phyloP scores from a whole-genome alignment of 306 rosid genomes.

The Sindora glabra region DNA sequence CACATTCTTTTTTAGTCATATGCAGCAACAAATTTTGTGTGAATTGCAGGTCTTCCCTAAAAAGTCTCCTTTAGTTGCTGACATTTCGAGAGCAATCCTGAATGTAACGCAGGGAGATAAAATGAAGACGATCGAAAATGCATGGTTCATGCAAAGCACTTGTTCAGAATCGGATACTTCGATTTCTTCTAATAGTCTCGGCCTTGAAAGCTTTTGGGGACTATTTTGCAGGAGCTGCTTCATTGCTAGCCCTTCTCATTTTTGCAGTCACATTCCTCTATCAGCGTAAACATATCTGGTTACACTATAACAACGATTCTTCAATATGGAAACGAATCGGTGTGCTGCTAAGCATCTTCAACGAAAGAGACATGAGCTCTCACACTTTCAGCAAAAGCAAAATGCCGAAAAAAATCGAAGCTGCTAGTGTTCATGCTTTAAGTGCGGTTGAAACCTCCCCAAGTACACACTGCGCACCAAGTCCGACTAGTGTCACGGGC shows the following conservation, averaged over 20 bases:
- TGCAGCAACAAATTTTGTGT: no score
- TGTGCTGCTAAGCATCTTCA: neutral
- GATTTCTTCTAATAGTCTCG: conserved; percentile 1
- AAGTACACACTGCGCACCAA: neutral
- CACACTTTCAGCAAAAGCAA: conserved; percentile 1
- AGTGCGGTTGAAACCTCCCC: neutral
- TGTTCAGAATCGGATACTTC: neutral
- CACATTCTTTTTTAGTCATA: no score
- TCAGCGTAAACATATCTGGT: neutral
- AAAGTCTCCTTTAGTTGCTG: conserved; percentile 18
- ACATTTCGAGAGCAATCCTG: conserved; percentile 25
- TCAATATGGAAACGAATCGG: neutral
- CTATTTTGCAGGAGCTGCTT: no score
- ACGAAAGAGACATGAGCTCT: conserved; percentile 22
- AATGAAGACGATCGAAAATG: conserved; percentile 10
- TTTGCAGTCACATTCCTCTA: neutral
- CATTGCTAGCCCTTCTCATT: neutral
- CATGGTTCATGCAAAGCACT: conserved; percentile 8
- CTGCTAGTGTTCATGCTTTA: neutral
- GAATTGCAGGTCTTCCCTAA: conserved; percentile 18
- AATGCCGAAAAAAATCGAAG: neutral
- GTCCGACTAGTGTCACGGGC: neutral
- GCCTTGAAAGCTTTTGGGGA: no score
- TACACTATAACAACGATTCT: neutral
- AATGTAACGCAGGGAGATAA: conserved; percentile 11